These are phyloP conservation scores for Penicillium samsonianum DNA, from an alignment of 495 filamentous ascomycete genomes.

Conservation along the genomic window DNA sequence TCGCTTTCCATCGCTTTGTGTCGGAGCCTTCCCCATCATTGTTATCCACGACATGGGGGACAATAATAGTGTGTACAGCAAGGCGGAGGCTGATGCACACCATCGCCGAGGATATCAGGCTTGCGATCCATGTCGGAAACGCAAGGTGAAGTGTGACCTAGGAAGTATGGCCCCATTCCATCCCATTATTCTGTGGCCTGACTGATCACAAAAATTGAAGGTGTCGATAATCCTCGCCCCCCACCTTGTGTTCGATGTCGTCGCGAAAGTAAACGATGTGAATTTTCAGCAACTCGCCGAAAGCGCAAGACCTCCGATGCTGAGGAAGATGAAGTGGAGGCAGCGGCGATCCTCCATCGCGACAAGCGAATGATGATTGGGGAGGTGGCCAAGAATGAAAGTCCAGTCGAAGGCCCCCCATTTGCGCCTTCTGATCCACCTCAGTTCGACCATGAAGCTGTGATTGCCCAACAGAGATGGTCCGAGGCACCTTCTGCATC, in stretches of 20 bases:
- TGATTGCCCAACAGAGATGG: conserved; percentile 37
- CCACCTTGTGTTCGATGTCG: conserved; percentile 93
- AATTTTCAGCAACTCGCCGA: conserved; percentile 91
- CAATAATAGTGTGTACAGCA: conserved; percentile 28
- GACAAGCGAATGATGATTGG: conserved; percentile 54
- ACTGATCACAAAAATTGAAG: conserved; percentile 28
- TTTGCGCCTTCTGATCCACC: conserved; percentile 32
- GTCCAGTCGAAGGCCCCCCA: conserved; percentile 29
- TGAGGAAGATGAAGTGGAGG: conserved; percentile 48
- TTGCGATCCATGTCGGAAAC: conserved; percentile 86
- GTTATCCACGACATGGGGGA: conserved; percentile 32
- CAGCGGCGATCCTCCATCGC: conserved; percentile 45
- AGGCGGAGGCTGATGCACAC: conserved; percentile 45
- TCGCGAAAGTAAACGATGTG: conserved; percentile 91
- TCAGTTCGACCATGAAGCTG: conserved; percentile 29
- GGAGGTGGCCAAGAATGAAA: conserved; percentile 36
- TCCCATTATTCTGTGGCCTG: conserved; percentile 4
- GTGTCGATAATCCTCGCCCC: conserved; percentile 88
- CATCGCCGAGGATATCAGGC: conserved; percentile 80
- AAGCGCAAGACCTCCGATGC: conserved; percentile 80
- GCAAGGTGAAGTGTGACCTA: conserved; percentile 92
- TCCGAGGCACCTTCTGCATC: conserved; percentile 26
- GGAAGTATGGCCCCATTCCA: conserved; percentile 55
- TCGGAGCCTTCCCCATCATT: conserved; percentile 32
- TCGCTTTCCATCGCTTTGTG: conserved; percentile 50